phyloP scores from a whole-genome alignment of 2,329 filamentous ascomycete genomes.

The Fusarium lateritium region DNA sequence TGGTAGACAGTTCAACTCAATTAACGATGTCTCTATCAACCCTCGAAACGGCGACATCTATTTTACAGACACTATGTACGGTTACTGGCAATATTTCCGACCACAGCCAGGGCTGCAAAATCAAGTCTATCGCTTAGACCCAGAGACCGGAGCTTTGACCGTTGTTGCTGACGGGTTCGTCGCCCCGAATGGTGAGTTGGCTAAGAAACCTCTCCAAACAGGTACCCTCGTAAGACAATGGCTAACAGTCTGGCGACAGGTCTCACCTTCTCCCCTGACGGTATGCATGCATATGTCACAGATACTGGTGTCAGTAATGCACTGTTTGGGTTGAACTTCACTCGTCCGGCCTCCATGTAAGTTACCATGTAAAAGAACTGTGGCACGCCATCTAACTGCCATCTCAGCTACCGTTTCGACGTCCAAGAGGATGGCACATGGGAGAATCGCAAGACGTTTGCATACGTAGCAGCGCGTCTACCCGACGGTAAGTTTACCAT shows the following conservation, averaged over 20 bases:
- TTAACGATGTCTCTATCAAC: slow-evolving; percentile 71
- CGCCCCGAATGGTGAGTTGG: slow-evolving; percentile 65
- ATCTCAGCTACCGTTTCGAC: slow-evolving; percentile 61
- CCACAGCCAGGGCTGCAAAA: slow-evolving; percentile 66
- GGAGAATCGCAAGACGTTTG: slow-evolving; percentile 68
- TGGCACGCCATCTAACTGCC: background rate
- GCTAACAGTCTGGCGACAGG: slow-evolving; percentile 51
- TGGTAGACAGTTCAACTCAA: slow-evolving; percentile 71
- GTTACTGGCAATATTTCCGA: slow-evolving; percentile 71
- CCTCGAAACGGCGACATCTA: slow-evolving; percentile 71
- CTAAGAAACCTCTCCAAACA: fast-evolving
- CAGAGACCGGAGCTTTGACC: slow-evolving; percentile 64
- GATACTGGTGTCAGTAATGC: slow-evolving; percentile 66
- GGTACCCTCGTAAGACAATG: fast-evolving
- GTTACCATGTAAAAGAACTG: slow-evolving; percentile 10
- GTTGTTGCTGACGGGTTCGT: slow-evolving; percentile 71
- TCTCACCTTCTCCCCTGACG: slow-evolving; percentile 69
- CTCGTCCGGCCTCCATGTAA: slow-evolving; percentile 64
- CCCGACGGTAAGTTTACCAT: slow-evolving; percentile 66
- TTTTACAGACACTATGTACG: slow-evolving; percentile 75
- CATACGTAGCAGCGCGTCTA: slow-evolving; percentile 66
- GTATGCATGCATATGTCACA: slow-evolving; percentile 67
- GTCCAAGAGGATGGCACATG: slow-evolving; percentile 63
- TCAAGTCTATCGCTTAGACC: slow-evolving; percentile 72
- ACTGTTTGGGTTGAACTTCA: slow-evolving; percentile 59